phyloP scores from a whole-genome alignment of 176 grass and related monocot species.

The Themeda triandra region DNA sequence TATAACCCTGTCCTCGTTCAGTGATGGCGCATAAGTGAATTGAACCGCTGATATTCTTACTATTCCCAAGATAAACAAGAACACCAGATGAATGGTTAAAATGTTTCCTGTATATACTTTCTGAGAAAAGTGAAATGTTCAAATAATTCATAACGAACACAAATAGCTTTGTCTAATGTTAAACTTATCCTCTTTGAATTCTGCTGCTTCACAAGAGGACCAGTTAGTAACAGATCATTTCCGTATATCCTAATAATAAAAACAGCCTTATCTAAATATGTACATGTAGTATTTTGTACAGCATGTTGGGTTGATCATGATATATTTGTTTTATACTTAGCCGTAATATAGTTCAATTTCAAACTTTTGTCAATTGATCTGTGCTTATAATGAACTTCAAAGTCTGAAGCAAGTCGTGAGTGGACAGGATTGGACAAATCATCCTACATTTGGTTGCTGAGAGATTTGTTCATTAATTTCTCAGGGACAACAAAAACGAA shows the following conservation, averaged over 20 bases:
- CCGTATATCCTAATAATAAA: not conserved
- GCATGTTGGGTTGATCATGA: not conserved
- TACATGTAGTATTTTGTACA: not conserved
- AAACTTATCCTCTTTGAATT: not conserved
- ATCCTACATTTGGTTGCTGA: conserved; percentile 17
- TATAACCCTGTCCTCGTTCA: not conserved
- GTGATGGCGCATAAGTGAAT: not conserved
- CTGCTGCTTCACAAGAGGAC: not conserved
- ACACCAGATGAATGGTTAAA: not conserved
- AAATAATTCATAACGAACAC: not conserved
- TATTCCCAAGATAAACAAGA: not conserved
- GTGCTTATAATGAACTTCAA: not conserved
- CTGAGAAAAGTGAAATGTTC: not conserved
- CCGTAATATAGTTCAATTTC: not conserved
- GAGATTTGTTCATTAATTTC: conserved; percentile 13
- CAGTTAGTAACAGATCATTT: not conserved
- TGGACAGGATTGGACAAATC: not conserved
- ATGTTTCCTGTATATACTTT: not conserved
- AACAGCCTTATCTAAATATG: not conserved
- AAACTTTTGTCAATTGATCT: not conserved
- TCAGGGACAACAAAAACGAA: conserved; percentile 77
- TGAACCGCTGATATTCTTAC: not conserved
- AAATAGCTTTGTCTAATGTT: not conserved
- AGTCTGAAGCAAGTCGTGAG: conserved; percentile 1
- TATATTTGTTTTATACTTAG: not conserved